Evolutionary conservation across 2,329 filamentous ascomycete species (phyloP).

Genomic region (Trichoderma sp.): DNA sequence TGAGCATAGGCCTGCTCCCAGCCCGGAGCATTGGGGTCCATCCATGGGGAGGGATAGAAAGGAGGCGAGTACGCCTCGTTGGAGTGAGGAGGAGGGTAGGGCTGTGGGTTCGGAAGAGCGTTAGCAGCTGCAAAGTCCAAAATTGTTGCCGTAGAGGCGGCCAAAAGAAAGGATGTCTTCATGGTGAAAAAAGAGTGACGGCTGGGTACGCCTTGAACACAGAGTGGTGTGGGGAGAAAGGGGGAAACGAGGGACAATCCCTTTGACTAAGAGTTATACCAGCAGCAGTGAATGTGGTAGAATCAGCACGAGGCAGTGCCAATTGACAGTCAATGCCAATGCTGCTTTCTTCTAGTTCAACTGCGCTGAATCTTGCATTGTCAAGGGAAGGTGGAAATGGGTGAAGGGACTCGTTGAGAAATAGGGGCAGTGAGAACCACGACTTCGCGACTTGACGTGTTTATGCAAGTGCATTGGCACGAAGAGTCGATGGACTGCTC

Average conservation of each 20-base stretch:
- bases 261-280: neutral
- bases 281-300: neutral
- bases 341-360: neutral
- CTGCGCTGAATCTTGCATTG: neutral
- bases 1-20: constrained; percentile 77
- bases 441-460: constrained; percentile 3
- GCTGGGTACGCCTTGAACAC: neutral
- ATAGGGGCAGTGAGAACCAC: neutral
- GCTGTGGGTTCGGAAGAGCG: constrained; percentile 21
- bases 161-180: constrained; percentile 14
- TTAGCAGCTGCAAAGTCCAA: constrained; percentile 20
- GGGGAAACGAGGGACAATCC: neutral
- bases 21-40: constrained; percentile 66
- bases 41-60: constrained; percentile 86
- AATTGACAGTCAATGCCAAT: neutral
- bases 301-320: neutral
- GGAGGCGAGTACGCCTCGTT: constrained; percentile 51
- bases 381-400: neutral
- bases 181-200: neutral
- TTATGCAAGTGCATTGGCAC: neutral
- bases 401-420: neutral
- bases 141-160: neutral
- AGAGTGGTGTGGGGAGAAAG: neutral
- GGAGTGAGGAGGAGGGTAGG: constrained; percentile 27
- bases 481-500: neutral